phyloP scores from a whole-genome alignment of 352 stramenopile species.

The Phytophthora fragariae region DNA sequence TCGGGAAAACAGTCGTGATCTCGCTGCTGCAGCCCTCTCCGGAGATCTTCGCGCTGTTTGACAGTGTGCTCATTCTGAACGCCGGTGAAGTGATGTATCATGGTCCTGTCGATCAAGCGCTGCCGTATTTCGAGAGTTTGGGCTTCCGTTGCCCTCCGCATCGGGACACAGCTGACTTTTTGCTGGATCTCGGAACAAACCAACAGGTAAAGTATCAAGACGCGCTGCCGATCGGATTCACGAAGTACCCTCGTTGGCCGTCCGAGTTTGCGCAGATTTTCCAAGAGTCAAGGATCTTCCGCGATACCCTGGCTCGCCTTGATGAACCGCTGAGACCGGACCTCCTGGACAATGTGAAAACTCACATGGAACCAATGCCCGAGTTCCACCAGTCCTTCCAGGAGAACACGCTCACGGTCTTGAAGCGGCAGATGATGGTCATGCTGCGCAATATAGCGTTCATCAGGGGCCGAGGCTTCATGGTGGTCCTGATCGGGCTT shows the following conservation, averaged over 20 bases:
- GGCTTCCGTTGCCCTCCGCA: conserved; percentile 49
- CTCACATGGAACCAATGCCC: conserved; percentile 73
- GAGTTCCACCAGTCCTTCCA: conserved; percentile 35
- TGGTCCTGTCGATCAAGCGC: conserved; percentile 29
- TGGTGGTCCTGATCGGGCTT: conserved; percentile 52
- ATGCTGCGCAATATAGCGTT: conserved; percentile 54
- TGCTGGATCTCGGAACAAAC: conserved; percentile 55
- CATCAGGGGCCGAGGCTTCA: conserved; percentile 36
- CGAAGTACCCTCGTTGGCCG: conserved; percentile 12
- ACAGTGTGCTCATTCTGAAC: conserved; percentile 93
- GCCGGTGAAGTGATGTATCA: conserved; percentile 89
- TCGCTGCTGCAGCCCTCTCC: conserved; percentile 91
- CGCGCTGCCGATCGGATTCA: conserved; percentile 1
- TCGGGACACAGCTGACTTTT: conserved; percentile 52
- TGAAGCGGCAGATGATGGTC: conserved; percentile 59
- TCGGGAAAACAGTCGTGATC: conserved; percentile 71
- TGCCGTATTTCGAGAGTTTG: conserved; percentile 57
- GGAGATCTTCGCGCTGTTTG: conserved; percentile 94
- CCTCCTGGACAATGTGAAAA: conserved; percentile 75
- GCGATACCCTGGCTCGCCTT: conserved; percentile 68
- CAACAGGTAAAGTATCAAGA: conserved; percentile 49
- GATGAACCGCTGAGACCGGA: conserved; percentile 88
- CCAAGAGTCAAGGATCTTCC: conserved; percentile 30
- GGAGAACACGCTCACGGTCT: conserved; percentile 26
- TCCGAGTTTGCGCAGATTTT: conserved; percentile 36